These are phyloP conservation scores for Hymenoscyphus repandus DNA, from an alignment of 2,329 filamentous ascomycete species.

Conservation along the genomic window DNA sequence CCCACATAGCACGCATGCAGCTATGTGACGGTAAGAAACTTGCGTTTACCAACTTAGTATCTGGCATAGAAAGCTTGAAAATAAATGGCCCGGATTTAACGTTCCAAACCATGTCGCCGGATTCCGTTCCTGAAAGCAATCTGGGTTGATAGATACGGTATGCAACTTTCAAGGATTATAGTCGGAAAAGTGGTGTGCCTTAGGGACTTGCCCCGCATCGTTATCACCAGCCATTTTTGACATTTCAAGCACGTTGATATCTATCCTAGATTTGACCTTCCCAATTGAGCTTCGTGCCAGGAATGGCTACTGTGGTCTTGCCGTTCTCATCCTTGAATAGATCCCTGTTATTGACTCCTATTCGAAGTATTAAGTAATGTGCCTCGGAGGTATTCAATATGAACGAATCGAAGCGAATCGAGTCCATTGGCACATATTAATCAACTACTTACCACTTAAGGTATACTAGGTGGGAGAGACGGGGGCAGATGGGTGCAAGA, in stretches of 20 bases:
- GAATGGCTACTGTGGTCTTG: background rate
- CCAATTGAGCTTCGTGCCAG: background rate
- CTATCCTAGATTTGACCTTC: constrained; percentile 1
- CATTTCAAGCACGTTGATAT: background rate
- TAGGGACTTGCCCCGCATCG: background rate
- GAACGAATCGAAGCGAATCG: too few relatives aligned
- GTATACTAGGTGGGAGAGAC: too few relatives aligned
- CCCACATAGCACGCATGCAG: background rate
- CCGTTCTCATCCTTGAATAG: too few relatives aligned
- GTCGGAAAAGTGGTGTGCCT: background rate
- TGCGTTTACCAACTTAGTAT: too few relatives aligned
- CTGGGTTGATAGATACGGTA: background rate
- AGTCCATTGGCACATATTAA: too few relatives aligned
- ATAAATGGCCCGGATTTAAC: background rate
- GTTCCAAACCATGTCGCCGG: background rate
- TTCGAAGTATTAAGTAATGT: too few relatives aligned
- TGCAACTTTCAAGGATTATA: background rate
- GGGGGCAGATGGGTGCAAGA: too few relatives aligned
- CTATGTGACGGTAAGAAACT: too few relatives aligned
- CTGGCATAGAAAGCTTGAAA: too few relatives aligned
- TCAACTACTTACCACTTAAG: too few relatives aligned
- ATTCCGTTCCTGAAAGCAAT: background rate
- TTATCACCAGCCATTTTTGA: background rate
- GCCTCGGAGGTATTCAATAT: too few relatives aligned
- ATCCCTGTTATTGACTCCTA: too few relatives aligned